Base-by-base conservation (phyloP, 306 rosid genomes). In the Cyclanthera cordifolia region DNA sequence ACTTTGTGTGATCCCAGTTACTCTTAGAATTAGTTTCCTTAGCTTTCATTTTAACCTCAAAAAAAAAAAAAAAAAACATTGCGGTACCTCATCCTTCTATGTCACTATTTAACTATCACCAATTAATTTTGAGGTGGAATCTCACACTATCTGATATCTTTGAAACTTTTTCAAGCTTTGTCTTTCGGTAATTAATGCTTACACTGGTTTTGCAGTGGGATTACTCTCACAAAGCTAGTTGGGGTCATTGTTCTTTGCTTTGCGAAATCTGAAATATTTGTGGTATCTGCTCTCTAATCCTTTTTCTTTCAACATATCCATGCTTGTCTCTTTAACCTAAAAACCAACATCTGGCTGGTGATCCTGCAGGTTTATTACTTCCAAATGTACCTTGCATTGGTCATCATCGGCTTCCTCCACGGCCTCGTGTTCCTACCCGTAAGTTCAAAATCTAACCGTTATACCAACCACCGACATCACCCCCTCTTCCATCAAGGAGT, bases 321-420 rank as follows among this genome's bases (percentile, higher is more conserved):
- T 23, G 52, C 10, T 10, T 3, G 9, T 41, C n/a, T 54, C 60
- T 51, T 69, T 59, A 64, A 72, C 60, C 61, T 71, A 55, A 34
- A 53, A 49, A 37, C 41, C 1, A 57, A 49, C n/a, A 46, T 73
- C 51, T 75, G 65, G 73, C 73, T 79, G 50, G 46, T 75, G 30
- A 20, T 57, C 82, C 77, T 86, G 75, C 85, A 93, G 98, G 89
- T 93, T 71, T 93, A 93, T 79, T 93, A 93, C 82, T 93, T 89
- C 82, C 93, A 89, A 79, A 93, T 93, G 96, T 93, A 89, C 81
- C 84, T 93, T 69, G 93, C 98, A 30, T 79, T 93, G 88, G 96
- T 93, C 72, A 68, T 93, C 58, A 87, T 93, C 70, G 96, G 98
- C 77, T 93, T 93, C 88, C 81, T 89, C 74, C 98, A 93, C 19